Evolutionary conservation across 2,329 filamentous ascomycete species (phyloP), one percentile per base, ranked within the genome.

Genomic region (Hypoxylon sp.): DNA sequence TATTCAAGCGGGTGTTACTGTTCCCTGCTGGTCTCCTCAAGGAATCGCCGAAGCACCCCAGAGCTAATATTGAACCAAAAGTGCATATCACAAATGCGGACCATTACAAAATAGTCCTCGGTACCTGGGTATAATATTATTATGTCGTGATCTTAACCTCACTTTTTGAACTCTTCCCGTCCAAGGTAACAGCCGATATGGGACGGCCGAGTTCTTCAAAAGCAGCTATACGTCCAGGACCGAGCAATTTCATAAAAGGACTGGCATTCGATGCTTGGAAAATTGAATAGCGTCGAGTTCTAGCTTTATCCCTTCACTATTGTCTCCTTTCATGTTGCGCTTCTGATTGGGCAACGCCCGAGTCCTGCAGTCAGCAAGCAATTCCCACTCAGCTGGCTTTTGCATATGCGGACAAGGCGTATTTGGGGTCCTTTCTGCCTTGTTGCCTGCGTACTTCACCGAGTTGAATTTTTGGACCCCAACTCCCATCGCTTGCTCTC

Each of bases 371-470:
- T 78, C 75, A 78, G 76, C 75, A 76, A 71, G 62, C 70, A 62
- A 68, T 73, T 75, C 72, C 73, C 73, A 73, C 74, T 76, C 76
- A 78, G 77, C 76, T 77, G 71, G 59, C 63, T 68, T 55, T 66
- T 63, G 52, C 65, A 67, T 70, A 68, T 63, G 71, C 70, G 70
- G 51, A 76, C 73, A 73, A 78, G 76, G 76, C 77, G 73, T 72
- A 73, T 78, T 73, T 65, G 71, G 65, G 69, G 70, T 73, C 74
- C 66, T 73, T 73, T 78, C 76, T 78, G 77, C 77, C 77, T 79
- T 79, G 77, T 78, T 78, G 77, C 77, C 77, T 78, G 73, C 72
- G 73, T 75, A 76, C 74, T 71, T 78, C 74, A 76, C 75, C 77
- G 76, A 78, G 76, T 78, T 68, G 69, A 63, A 58, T 75, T 72